Evolutionary conservation across 164 flowering plant genomes (phyloP), one percentile per base, ranked within the genome.

Genomic region (Vitis rupestris): DNA sequence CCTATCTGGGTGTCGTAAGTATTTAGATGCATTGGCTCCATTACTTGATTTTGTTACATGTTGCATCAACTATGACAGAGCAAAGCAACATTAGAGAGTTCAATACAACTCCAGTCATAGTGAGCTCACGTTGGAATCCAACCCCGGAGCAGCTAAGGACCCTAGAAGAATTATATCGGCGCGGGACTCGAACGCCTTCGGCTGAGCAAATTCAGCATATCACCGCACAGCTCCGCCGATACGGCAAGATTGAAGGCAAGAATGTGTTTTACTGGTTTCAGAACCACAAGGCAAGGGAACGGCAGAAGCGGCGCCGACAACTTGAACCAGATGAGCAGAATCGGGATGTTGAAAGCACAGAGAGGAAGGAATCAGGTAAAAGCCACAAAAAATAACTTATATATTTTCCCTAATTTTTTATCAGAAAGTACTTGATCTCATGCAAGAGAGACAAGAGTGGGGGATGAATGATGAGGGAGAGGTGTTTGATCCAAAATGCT

Each of bases 201-300:
- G 86, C 97, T 0, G 97, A 89, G 0, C 88, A 93, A 72, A 93
- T 93, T 68, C 92, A 91, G 71, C 87, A 90, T 10, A 93, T 93
- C 65, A 87, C 98, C 0, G 78, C 91, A 2, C 93, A 90, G 76
- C 92, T 93, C 11, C 84, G 97, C 0, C 71, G 89, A 3, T 91
- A 71, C n/a, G 98, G 98, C 3, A 89, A 86, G 79, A 91, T 93
- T 12, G 98, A 93, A 70, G 95, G 98, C 15, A 93, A 93, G 77
- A 93, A 93, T 65, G 98, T 93, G 7, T 93, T 93, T 80, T 93
- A 93, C 74, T 93, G 98, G 98, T 93, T 93, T 65, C 98, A 93
- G 57, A 93, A 93, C 71, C 98, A 93, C 78, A 93, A 93, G 78
- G 97, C 98, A 0, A 79, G 98, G 59, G 98, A 93, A 55, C 59